phyloP scores from a whole-genome alignment of 2,329 filamentous ascomycete species.

The Neofusicoccum sp. region DNA sequence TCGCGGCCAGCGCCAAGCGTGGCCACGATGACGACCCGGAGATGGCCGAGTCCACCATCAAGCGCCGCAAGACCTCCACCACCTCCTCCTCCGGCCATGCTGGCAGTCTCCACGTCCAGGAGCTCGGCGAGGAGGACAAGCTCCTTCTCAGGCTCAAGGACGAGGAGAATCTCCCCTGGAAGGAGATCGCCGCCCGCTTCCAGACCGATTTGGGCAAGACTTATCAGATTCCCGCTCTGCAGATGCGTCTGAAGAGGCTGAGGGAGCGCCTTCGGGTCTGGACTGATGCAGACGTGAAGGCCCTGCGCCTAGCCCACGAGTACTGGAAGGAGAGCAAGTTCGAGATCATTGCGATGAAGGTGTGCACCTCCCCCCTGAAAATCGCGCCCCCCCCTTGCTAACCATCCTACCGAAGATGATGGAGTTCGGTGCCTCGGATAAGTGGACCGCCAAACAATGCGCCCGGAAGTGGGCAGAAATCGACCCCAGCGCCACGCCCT shows the following conservation, averaged over 20 bases:
- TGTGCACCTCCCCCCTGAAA: constrained; percentile 25
- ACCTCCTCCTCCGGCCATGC: constrained; percentile 29
- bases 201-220: constrained; percentile 51
- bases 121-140: constrained; percentile 54
- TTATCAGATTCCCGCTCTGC: constrained; percentile 55
- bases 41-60: constrained; percentile 31
- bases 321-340: constrained; percentile 58
- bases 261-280: constrained; percentile 54
- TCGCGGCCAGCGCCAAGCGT: constrained; percentile 39
- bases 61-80: constrained; percentile 45
- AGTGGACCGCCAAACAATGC: constrained; percentile 55
- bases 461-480: constrained; percentile 56
- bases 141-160: constrained; percentile 55
- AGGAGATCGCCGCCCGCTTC: constrained; percentile 56
- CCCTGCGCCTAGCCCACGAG: constrained; percentile 53
- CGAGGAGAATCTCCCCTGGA: constrained; percentile 57
- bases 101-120: constrained; percentile 38
- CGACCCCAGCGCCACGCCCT: constrained; percentile 36
- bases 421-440: constrained; percentile 53
- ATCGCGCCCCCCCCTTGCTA: background rate
- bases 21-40: constrained; percentile 41
- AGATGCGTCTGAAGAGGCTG: constrained; percentile 58
- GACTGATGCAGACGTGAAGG: constrained; percentile 54
- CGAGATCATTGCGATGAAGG: constrained; percentile 56
- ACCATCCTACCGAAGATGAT: constrained; percentile 48